Percentiles rank a stretch among this genome's conserved stretches.
These are phyloP conservation scores for Apiospora saccharicola DNA, from an alignment of 2,329 filamentous ascomycete species.

Conservation along the genomic window DNA sequence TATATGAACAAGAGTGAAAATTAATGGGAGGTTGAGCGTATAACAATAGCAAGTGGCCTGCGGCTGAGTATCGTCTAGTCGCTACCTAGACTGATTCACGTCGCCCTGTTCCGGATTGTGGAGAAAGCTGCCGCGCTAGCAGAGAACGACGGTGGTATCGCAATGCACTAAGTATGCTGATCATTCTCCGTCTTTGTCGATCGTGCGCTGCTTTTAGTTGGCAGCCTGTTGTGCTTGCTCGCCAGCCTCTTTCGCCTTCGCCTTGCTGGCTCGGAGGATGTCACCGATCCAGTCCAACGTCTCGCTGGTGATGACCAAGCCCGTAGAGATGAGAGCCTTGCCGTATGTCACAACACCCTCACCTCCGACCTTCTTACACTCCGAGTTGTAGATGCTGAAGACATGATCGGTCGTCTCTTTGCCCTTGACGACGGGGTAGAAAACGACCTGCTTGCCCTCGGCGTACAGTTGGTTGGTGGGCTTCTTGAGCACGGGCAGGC, in stretches of 20 bases:
- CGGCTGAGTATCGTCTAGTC: constrained; percentile 14
- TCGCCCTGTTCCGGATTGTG: background rate
- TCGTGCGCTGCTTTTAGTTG: background rate
- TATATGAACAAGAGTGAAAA: constrained; percentile 19
- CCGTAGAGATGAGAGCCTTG: constrained; percentile 74
- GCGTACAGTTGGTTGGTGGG: constrained; percentile 74
- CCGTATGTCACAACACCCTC: constrained; percentile 71
- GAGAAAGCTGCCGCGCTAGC: constrained; percentile 9
- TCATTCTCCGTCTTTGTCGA: constrained; percentile 3
- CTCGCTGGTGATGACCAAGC: constrained; percentile 71
- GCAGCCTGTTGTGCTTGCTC: constrained; percentile 53
- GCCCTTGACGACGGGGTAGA: constrained; percentile 69
- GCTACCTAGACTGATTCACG: background rate
- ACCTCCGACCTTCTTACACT: constrained; percentile 70
- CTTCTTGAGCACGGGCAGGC: constrained; percentile 78
- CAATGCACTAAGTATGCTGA: constrained; percentile 20
- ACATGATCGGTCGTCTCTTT: constrained; percentile 69
- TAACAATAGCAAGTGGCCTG: background rate
- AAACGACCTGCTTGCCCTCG: constrained; percentile 67
- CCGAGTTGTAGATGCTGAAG: constrained; percentile 61
- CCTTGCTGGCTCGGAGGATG: constrained; percentile 68
- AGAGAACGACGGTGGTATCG: constrained; percentile 22
- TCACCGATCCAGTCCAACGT: constrained; percentile 67
- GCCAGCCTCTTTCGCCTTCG: constrained; percentile 61
- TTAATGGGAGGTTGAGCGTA: constrained; percentile 1